These are phyloP conservation scores for Skeletonema potamos DNA, from an alignment of 108 stramenopile species.

Conservation along the genomic window DNA sequence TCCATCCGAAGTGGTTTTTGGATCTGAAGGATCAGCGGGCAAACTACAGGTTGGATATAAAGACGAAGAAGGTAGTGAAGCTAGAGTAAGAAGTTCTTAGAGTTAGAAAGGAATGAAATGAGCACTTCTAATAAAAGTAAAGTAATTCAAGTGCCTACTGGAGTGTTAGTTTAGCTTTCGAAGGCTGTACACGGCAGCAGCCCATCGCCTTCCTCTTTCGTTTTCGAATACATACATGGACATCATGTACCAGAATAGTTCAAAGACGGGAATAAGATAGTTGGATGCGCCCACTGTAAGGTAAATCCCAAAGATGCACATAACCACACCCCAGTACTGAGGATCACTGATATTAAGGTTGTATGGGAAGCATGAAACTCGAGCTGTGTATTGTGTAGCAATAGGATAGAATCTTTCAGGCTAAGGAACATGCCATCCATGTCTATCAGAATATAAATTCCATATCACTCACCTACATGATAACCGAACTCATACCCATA, in stretches of 20 bases:
- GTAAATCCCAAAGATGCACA: slow-evolving; percentile 47
- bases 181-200: neutral
- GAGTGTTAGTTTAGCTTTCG: neutral
- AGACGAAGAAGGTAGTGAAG: slow-evolving; percentile 51
- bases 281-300: slow-evolving; percentile 22
- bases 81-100: slow-evolving; percentile 14
- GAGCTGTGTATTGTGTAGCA: neutral
- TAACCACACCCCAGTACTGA: slow-evolving; percentile 55
- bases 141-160: no score
- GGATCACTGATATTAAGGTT: slow-evolving; percentile 49
- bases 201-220: slow-evolving; percentile 30
- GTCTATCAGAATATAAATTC: no score
- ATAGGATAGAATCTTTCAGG: no score
- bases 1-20: slow-evolving; percentile 57
- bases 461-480: slow-evolving; percentile 4
- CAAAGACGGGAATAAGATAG: slow-evolving; percentile 36
- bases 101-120: neutral
- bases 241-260: slow-evolving; percentile 43
- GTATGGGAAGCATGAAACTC: slow-evolving; percentile 52
- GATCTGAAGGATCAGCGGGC: slow-evolving; percentile 55
- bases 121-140: no score
- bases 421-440: no score
- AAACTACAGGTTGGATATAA: slow-evolving; percentile 42
- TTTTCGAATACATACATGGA: slow-evolving; percentile 48
- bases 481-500: slow-evolving; percentile 58